Base-by-base conservation (phyloP, 441 rosid genomes). In the Adansonia gregorii region DNA sequence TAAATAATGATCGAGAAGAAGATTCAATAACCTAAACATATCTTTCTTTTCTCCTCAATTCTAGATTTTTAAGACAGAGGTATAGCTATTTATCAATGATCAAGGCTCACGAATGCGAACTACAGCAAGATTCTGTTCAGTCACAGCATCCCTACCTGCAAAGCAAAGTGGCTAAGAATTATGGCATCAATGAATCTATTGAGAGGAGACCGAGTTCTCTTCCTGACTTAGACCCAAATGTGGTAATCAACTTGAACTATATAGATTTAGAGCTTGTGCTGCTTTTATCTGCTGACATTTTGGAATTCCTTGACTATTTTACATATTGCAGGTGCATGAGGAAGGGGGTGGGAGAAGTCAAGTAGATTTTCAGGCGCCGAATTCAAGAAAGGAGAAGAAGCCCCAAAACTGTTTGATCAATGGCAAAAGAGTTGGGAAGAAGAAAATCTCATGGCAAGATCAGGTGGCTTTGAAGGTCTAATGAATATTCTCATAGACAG, bases 31-130 rank as follows among this genome's bases (percentile, higher is more conserved):
- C 76, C 35, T 48, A 52, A 27, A 24, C 14, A 39, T 6, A 55
- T 3, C 8, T 8, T 27, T 39, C 12, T 54, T 10, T 45, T 46
- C 8, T 68, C n/a, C 9, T 5, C 19, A 71, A 72, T 56, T 71
- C 19, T 27, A 87, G 89, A 61, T 89, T 89, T 67, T 83, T 89
- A 67, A 87, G 88, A 78, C 75, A 27, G 59, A 84, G 87, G 76
- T 78, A 78, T 70, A 74, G 20, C 51, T 76, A 72, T 72, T 67
- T 88, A 55, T 54, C 81, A 74, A 81, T 71, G 71, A 61, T 80
- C 14, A 79, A 76, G 76, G 60, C 82, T 24, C 45, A 39, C 31
- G 79, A 67, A 49, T 41, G 55, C 74, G 81, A 82, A 75, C 48
- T 17, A 4, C 75, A 66, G 54, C 71, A 82, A 71, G 82, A 73